Evolutionary conservation across 2,329 filamentous ascomycete genomes (phyloP).

Genomic region (Botrytis aclada): DNA sequence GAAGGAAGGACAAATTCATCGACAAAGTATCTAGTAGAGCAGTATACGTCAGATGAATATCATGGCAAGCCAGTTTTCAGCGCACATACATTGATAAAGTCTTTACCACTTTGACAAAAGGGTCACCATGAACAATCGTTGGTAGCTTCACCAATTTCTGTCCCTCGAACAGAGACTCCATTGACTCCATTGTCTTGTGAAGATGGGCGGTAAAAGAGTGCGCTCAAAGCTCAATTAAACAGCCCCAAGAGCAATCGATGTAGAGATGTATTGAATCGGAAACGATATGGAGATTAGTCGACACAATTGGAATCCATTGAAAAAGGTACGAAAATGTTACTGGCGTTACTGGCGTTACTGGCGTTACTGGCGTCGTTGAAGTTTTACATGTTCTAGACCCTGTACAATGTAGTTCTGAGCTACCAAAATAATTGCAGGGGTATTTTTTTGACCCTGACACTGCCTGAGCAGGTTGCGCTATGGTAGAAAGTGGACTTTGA

Average conservation of each 20-base stretch:
- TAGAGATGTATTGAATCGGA: background rate
- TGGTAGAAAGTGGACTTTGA: background rate
- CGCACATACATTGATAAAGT: conserved; percentile 58
- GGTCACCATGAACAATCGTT: conserved; percentile 55
- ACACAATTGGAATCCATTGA: background rate
- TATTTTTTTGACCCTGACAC: background rate
- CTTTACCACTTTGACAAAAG: conserved; percentile 62
- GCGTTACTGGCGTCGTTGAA: background rate
- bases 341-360: too few species aligned
- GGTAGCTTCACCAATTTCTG: conserved; percentile 44
- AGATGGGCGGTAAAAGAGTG: too few species aligned
- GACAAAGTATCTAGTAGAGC: conserved; percentile 56
- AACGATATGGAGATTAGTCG: background rate
- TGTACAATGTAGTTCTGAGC: background rate
- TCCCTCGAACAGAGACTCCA: background rate
- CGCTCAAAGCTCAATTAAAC: background rate
- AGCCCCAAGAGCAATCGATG: too few species aligned
- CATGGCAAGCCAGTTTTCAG: background rate
- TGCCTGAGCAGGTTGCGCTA: background rate
- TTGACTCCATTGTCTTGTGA: background rate
- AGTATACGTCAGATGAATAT: conserved; percentile 11
- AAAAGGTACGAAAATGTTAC: background rate
- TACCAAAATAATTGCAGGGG: conserved; percentile 8
- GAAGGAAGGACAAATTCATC: conserved; percentile 62
- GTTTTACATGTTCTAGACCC: conserved; percentile 7